These are phyloP conservation scores for Anastatica hierochuntica DNA, from an alignment of 345 rosid genomes.

Conservation along the genomic window DNA sequence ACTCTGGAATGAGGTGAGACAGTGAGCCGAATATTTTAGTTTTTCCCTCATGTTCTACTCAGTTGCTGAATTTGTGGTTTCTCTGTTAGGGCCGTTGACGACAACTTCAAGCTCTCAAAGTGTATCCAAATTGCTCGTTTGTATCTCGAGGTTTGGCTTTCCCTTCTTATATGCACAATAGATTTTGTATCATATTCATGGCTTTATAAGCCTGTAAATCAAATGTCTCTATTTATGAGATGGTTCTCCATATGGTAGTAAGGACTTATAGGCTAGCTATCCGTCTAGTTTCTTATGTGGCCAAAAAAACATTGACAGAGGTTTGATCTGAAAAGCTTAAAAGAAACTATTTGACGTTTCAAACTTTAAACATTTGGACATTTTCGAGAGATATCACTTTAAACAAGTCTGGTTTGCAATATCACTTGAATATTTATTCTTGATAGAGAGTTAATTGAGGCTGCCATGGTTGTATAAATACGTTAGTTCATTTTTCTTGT, in stretches of 20 bases:
- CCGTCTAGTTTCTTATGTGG: neutral
- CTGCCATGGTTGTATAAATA: neutral
- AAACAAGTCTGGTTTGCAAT: neutral
- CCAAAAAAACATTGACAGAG: neutral
- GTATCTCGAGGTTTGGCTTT: constrained; percentile 73
- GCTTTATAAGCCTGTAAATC: neutral
- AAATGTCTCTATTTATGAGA: neutral
- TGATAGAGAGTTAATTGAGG: neutral
- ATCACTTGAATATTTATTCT: neutral
- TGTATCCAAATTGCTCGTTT: constrained; percentile 96
- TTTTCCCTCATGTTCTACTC: neutral
- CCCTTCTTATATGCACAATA: neutral
- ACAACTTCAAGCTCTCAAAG: constrained; percentile 73
- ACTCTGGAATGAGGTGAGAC: constrained; percentile 85
- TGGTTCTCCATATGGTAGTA: neutral
- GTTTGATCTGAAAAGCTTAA: neutral
- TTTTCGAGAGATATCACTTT: neutral
- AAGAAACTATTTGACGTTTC: neutral
- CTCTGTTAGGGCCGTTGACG: constrained; percentile 65
- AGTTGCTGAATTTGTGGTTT: constrained; percentile 13
- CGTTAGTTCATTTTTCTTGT: neutral
- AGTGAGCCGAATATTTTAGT: neutral
- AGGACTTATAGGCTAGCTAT: neutral
- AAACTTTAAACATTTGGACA: neutral
- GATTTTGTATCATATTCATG: constrained; percentile 2